These are phyloP conservation scores for Neoboletus magnificus DNA, from an alignment of 768 basidiomycete species.

Conservation along the genomic window DNA sequence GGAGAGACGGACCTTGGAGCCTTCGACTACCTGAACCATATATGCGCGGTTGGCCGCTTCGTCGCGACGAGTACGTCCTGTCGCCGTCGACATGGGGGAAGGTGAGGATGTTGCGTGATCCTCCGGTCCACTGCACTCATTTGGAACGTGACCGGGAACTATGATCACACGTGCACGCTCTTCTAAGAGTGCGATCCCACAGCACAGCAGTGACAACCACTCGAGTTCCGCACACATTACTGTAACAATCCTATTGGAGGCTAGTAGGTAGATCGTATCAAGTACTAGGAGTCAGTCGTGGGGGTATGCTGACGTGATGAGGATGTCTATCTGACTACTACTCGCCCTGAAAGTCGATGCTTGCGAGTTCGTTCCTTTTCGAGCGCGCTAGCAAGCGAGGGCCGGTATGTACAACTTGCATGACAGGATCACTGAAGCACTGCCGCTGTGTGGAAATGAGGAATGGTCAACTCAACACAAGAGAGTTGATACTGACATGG, in stretches of 20 bases:
- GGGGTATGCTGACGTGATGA: not conserved
- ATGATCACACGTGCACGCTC: not conserved
- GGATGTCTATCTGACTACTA: not conserved
- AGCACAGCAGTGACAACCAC: not conserved
- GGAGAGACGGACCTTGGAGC: constrained; percentile 44
- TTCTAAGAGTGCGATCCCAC: not conserved
- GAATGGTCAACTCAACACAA: not conserved
- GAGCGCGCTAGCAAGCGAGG: constrained; percentile 38
- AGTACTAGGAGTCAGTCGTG: not conserved
- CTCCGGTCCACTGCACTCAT: not conserved
- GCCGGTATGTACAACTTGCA: constrained; percentile 36
- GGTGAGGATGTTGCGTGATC: not conserved
- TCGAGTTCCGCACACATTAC: not conserved
- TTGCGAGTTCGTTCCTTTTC: constrained; percentile 35
- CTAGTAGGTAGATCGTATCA: not conserved
- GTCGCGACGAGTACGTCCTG: constrained; percentile 39
- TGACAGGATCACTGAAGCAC: constrained; percentile 36
- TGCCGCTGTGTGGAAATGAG: constrained; percentile 26
- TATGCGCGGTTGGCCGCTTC: constrained; percentile 60
- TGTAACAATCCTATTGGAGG: not conserved
- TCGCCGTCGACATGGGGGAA: constrained; percentile 23
- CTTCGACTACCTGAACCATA: constrained; percentile 56
- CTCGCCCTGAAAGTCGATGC: constrained; percentile 23
- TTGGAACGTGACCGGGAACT: not conserved
- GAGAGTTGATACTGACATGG: constrained; percentile 20